Evolutionary conservation across 2,329 filamentous ascomycete genomes (phyloP), one percentile per base, ranked within the genome.

Genomic region (Penicillium sp.): DNA sequence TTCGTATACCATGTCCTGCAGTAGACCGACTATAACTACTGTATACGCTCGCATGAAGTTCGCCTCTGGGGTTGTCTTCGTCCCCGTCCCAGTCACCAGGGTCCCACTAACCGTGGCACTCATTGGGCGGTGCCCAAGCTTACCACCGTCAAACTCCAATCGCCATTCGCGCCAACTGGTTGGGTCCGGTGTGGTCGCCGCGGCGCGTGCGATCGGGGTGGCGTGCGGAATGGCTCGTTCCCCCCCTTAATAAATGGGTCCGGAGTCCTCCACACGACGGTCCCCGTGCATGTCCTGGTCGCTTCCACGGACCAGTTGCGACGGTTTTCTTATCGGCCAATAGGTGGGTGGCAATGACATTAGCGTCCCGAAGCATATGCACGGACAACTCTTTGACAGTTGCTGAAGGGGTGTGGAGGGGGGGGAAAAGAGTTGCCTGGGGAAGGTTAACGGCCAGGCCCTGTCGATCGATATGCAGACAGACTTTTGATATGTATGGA

Each of bases 191-290:
- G 24, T 28, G 53, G 35, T 42, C 26, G 13, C 37, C 38, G 53
- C 50, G 55, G 54, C 50, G 59, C 56, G 56, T 62, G 60, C 51
- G 60, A 59, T 62, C 60, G 60, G 60, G 56, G 60, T 62, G 60
- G 60, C 60, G 60, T 44, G 40, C 55, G 60, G 60, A 62, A 61
- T 57, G 40, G 40, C 55, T 57, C 42, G 6, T 35, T 47, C 38
- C 38, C 42, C 38, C 55, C 24, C 44, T 57, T 33, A 26, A 60
- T 22, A 56, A 42, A 24, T 61, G 44, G 24, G 59, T 58, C 26
- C 50, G 26, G 24, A 56, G 37, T 17, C 37, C 40, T 56, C 37
- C 53, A 56, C 53, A 44, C 38, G 17, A 22, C 24, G 17, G 26
- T 33, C 12, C 26, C 53, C 40, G 38, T 56, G 38, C 40, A 33